A percentile compares a stretch with the other conserved stretches of the same genome.
Evolutionary conservation across 2,329 filamentous ascomycete species (phyloP).

Genomic region (Trichoderma atrobrunneum): DNA sequence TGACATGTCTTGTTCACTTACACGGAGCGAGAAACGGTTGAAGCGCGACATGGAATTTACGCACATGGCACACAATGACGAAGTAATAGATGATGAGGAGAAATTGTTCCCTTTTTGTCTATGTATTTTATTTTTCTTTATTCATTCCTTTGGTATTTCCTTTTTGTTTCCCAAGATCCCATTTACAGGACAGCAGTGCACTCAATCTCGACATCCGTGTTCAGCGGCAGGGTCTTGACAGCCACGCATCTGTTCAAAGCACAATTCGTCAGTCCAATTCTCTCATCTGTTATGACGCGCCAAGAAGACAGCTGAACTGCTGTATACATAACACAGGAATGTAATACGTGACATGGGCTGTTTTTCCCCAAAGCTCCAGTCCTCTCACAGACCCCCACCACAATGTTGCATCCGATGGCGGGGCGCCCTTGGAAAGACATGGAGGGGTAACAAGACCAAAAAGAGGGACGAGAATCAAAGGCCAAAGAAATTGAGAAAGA

Average conservation of each 20-base stretch:
- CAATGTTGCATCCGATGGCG: constrained; percentile 15
- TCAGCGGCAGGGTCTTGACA: constrained; percentile 35
- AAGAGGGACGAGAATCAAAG: not conserved
- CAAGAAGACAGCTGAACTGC: not conserved
- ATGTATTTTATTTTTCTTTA: not conserved
- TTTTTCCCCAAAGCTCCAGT: not conserved
- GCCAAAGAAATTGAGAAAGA: not conserved
- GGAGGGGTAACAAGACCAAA: constrained; percentile 4
- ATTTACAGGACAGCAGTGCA: constrained; percentile 33
- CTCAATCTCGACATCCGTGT: constrained; percentile 36
- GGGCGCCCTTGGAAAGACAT: not conserved
- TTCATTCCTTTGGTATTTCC: not conserved
- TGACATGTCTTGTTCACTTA: not conserved
- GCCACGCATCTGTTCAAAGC: constrained; percentile 32
- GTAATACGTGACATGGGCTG: not conserved
- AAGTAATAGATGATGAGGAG: not conserved
- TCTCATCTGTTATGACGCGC: not conserved
- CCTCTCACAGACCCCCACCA: not conserved
- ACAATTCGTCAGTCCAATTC: not conserved
- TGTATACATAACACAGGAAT: not conserved
- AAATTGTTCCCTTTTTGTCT: not conserved
- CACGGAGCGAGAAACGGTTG: not conserved
- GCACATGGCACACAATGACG: not conserved
- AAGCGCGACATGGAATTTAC: not conserved
- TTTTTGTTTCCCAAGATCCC: not conserved